phyloP scores from a whole-genome alignment of 805 yeast genomes.

The Wickerhamiella spandovensis region DNA sequence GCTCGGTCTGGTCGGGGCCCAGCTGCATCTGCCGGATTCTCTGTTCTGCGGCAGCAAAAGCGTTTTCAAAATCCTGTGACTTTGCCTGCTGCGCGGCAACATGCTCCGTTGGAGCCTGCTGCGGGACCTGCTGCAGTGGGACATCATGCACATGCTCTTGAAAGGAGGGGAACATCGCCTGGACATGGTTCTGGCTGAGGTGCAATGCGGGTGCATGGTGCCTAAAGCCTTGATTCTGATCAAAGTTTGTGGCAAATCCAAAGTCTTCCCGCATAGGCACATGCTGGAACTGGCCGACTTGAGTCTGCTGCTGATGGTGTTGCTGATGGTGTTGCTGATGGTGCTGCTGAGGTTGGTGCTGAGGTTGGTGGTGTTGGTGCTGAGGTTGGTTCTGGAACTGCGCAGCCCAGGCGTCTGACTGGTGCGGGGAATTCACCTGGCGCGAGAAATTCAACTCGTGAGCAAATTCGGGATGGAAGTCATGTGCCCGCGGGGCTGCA shows the following conservation, averaged over 20 bases:
- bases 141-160: neutral
- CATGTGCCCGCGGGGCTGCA: neutral
- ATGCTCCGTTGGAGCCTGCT: too few species aligned
- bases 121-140: too few species aligned
- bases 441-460: neutral
- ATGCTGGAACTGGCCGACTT: neutral
- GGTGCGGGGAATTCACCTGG: neutral
- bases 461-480: neutral
- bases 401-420: neutral
- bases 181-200: neutral
- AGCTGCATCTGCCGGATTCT: slow-evolving; percentile 1
- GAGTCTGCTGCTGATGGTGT: neutral
- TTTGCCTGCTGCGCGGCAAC: neutral
- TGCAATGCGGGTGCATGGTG: too few species aligned
- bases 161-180: neutral
- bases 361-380: neutral
- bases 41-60: slow-evolving; percentile 13
- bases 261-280: neutral
- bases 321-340: neutral
- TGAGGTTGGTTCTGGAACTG: neutral
- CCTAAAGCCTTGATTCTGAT: too few species aligned
- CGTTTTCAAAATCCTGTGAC: slow-evolving; percentile 6
- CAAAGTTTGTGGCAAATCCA: neutral
- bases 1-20: neutral
- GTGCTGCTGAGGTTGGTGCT: neutral